Base-by-base conservation (phyloP, 1,284 basidiomycete genomes). In the Trichosporon sp. region DNA sequence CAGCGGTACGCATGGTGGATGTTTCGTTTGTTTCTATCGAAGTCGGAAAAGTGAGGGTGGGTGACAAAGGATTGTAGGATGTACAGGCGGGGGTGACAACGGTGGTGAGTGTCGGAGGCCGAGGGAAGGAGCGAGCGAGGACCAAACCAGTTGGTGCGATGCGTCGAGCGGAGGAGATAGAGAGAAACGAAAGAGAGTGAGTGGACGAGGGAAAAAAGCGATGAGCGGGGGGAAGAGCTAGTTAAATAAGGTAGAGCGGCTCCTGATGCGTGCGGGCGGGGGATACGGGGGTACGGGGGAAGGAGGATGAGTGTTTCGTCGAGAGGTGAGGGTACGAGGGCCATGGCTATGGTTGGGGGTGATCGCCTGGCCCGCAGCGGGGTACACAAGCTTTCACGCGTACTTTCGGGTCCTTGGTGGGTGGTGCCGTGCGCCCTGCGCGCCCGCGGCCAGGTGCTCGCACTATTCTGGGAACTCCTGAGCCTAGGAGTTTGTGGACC, bases 11-110 rank as follows among this genome's bases (percentile, higher is more conserved):
- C 35, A 38, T 42, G 25, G 29, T 47, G 58, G 42, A 13, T 51
- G 44, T 51, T 42, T 21, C 32, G 11, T 42, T 31, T 25, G 29
- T 25, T 51, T 60, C 7, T 56, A 38, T 58, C 18, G 29, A 60
- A 25, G 1, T 21, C 13, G 2, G 23, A 31, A 25, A 42, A 35
- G 34, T n/a, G 34, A 62, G 25, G 18, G 35, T 29, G 53, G 38
- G 6, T 18, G 65, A 44, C 35, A 66, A 62, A 66, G 25, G 65
- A 66, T 23, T 25, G 53, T 42, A 56, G 56, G n/a, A 25, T 56
- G 21, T 66, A 31, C 34, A 60, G 34, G 65, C 29, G 35, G 23
- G 53, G 13, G 51, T 21, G 65, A 67, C 53, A 23, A 47, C 27
- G 58, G 34, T 27, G 62, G 13, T 58, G 56, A 60, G 56, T 25